A percentile compares a stretch with the other conserved stretches of the same genome.
Conservation (phyloP, 2,329 filamentous ascomycete genomes). For the Colletotrichum lindemuthianum region DNA sequence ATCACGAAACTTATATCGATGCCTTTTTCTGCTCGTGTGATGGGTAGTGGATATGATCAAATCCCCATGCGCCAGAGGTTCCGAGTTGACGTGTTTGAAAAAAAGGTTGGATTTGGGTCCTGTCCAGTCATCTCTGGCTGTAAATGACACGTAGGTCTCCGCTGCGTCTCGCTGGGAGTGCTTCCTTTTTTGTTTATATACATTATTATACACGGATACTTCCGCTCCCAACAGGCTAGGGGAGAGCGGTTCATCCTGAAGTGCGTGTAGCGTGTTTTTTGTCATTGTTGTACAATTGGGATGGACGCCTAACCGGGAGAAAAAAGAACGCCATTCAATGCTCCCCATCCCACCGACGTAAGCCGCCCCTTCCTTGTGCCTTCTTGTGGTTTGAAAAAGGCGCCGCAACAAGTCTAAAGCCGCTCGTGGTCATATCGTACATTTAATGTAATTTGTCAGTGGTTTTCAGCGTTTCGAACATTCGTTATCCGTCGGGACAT, state of each 20-base stretch:
- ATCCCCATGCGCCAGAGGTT: too few relatives aligned
- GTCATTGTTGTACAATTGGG: background rate
- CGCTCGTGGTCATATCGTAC: slow-evolving; percentile 14
- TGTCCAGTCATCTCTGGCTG: too few relatives aligned
- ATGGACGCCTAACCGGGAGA: too few relatives aligned
- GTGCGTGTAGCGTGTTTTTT: background rate
- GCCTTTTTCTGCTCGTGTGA: too few relatives aligned
- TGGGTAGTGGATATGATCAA: too few relatives aligned
- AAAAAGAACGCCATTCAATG: background rate
- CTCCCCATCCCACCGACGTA: too few relatives aligned
- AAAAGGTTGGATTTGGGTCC: too few relatives aligned
- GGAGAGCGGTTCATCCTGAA: background rate
- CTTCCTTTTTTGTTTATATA: background rate
- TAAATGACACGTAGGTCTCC: too few relatives aligned
- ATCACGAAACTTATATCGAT: background rate
- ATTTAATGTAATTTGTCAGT: background rate
- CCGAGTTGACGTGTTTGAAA: too few relatives aligned
- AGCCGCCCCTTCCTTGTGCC: too few relatives aligned
- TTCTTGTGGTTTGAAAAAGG: too few relatives aligned
- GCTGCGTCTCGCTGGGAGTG: background rate
- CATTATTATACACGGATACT: slow-evolving; percentile 6
- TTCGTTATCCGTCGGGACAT: slow-evolving; percentile 1
- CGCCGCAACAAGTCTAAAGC: slow-evolving; percentile 1
- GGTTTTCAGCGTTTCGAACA: background rate
- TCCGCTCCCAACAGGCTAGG: too few relatives aligned